Evolutionary conservation across 1,284 basidiomycete species (phyloP).

Genomic region (Ganoderma lucidum): DNA sequence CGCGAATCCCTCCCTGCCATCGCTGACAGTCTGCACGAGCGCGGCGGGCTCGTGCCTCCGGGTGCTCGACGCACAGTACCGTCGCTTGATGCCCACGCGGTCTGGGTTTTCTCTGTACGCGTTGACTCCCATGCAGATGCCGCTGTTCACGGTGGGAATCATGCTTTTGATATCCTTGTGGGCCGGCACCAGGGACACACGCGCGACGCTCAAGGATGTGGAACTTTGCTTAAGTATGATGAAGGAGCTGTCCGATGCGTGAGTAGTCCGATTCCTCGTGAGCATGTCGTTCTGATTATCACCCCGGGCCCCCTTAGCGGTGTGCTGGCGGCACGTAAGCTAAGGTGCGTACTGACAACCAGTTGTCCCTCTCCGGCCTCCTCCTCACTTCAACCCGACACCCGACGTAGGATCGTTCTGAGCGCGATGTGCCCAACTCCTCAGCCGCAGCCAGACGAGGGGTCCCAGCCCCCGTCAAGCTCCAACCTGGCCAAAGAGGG

Average conservation of each 20-base stretch:
- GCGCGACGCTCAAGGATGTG: constrained; percentile 69
- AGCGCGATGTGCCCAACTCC: background rate
- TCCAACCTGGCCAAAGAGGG: background rate
- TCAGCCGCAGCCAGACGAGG: background rate
- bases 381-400: background rate
- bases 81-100: constrained; percentile 37
- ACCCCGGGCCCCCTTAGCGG: constrained; percentile 27
- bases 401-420: background rate
- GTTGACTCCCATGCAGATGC: constrained; percentile 37
- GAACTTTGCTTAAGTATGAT: constrained; percentile 66
- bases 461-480: background rate
- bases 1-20: constrained; percentile 69
- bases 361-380: constrained; percentile 38
- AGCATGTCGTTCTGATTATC: constrained; percentile 24
- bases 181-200: constrained; percentile 59
- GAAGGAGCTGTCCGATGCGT: constrained; percentile 51
- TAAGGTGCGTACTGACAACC: constrained; percentile 34
- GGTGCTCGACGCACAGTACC: constrained; percentile 65
- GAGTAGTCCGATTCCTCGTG: constrained; percentile 37
- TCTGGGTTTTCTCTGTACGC: constrained; percentile 25
- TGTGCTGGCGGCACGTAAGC: constrained; percentile 39
- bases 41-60: constrained; percentile 82
- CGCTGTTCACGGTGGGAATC: constrained; percentile 65
- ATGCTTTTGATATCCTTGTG: constrained; percentile 76
- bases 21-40: constrained; percentile 85